Percentiles rank a stretch among this genome's conserved stretches.
These are phyloP conservation scores for Tolypocladium paradoxum DNA, from an alignment of 2,329 filamentous ascomycete species.

Conservation along the genomic window DNA sequence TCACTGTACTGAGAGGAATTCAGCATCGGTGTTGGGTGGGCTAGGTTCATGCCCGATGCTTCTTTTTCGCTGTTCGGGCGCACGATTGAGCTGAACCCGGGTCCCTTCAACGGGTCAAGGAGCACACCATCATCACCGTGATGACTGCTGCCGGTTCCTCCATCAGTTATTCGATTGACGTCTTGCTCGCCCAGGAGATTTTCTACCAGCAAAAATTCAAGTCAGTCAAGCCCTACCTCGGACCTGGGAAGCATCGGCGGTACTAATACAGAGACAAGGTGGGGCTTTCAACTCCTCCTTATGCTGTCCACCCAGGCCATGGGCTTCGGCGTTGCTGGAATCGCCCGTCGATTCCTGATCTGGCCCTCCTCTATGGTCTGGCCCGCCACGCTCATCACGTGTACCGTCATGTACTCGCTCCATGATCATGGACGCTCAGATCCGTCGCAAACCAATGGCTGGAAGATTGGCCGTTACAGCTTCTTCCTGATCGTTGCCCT, in stretches of 20 bases:
- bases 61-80: constrained; percentile 19
- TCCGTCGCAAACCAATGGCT: constrained; percentile 40
- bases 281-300: constrained; percentile 48
- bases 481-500: constrained; percentile 43
- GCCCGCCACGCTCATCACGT: constrained; percentile 50
- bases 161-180: constrained; percentile 26
- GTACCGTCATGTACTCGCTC: constrained; percentile 51
- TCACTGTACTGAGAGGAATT: not conserved
- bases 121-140: constrained; percentile 37
- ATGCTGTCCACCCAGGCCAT: constrained; percentile 51
- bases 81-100: constrained; percentile 25
- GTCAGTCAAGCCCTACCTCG: not conserved
- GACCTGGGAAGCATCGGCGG: not conserved
- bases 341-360: constrained; percentile 47
- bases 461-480: constrained; percentile 45
- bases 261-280: not conserved
- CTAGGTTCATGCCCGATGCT: constrained; percentile 18
- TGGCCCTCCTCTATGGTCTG: constrained; percentile 55
- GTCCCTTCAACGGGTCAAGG: constrained; percentile 33
- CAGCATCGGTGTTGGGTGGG: constrained; percentile 20
- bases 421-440: constrained; percentile 48
- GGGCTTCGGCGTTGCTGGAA: constrained; percentile 52
- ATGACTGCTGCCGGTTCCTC: constrained; percentile 27
- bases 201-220: constrained; percentile 42
- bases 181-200: constrained; percentile 28